Evolutionary conservation across 1,139 yeast genomes (phyloP).

Genomic region (Zygosaccharomyces pseudobailii): DNA sequence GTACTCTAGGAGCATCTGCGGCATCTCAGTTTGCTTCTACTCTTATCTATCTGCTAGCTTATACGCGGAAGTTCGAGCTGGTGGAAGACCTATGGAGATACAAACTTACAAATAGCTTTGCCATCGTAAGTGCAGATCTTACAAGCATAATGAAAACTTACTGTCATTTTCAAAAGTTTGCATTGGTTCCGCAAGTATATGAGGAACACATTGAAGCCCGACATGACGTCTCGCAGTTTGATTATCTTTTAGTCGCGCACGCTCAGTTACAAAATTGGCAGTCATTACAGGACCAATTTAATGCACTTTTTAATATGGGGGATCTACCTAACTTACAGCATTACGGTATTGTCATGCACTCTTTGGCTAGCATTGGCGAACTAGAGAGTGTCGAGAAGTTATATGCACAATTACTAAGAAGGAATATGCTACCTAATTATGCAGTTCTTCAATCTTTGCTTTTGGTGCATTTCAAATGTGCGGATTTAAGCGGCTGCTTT

Average conservation of each 20-base stretch:
- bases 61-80: slow-evolving; percentile 13
- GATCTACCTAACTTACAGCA: slow-evolving; percentile 53
- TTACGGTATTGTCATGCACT: slow-evolving; percentile 60
- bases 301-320: slow-evolving; percentile 54
- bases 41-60: slow-evolving; percentile 17
- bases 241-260: slow-evolving; percentile 44
- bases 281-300: slow-evolving; percentile 57
- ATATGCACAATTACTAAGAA: slow-evolving; percentile 43
- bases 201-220: slow-evolving; percentile 28
- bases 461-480: slow-evolving; percentile 41
- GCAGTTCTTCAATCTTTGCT: slow-evolving; percentile 48
- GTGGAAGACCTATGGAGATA: slow-evolving; percentile 25
- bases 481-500: slow-evolving; percentile 45
- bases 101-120: slow-evolving; percentile 17
- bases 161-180: slow-evolving; percentile 20
- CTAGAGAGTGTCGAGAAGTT: slow-evolving; percentile 49
- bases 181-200: slow-evolving; percentile 15
- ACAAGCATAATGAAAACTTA: slow-evolving; percentile 26
- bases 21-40: slow-evolving; percentile 29
- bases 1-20: slow-evolving; percentile 15
- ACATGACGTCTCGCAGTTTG: slow-evolving; percentile 36
- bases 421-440: slow-evolving; percentile 48
- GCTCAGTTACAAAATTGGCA: slow-evolving; percentile 55
- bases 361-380: slow-evolving; percentile 57
- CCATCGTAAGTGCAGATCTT: slow-evolving; percentile 22